Evolutionary conservation across 495 filamentous ascomycete genomes (phyloP).

Genomic region (Cercophora samala): DNA sequence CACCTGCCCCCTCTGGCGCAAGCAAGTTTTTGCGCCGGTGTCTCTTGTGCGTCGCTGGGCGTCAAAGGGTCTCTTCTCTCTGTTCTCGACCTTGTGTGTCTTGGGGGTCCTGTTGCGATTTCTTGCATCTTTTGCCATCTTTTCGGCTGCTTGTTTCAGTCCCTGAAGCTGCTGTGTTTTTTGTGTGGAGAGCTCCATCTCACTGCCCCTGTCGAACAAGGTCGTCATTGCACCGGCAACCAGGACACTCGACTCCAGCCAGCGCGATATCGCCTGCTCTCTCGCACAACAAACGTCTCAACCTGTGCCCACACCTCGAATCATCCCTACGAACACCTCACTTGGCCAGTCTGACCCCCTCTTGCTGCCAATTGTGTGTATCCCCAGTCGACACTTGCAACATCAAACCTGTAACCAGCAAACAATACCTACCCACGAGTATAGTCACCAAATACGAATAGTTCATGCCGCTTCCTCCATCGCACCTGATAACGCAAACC

Average conservation of each 20-base stretch:
- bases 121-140: not conserved
- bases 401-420: no score
- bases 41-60: not conserved
- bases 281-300: conserved; percentile 13
- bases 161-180: conserved; percentile 8
- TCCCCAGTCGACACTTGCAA: no score
- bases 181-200: conserved; percentile 19
- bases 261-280: not conserved
- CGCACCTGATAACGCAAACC: not conserved
- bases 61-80: not conserved
- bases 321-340: not conserved
- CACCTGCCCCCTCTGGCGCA: not conserved
- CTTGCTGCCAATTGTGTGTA: not conserved
- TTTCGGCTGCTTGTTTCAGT: not conserved
- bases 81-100: not conserved
- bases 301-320: not conserved
- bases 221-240: conserved; percentile 13
- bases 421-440: not conserved
- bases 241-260: not conserved
- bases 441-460: not conserved
- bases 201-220: not conserved
- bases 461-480: conserved; percentile 14
- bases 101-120: not conserved
- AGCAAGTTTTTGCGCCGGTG: conserved; percentile 1
- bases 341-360: not conserved